These are phyloP conservation scores for Starmerella powellii DNA, from an alignment of 805 yeast genomes.

Conservation along the genomic window DNA sequence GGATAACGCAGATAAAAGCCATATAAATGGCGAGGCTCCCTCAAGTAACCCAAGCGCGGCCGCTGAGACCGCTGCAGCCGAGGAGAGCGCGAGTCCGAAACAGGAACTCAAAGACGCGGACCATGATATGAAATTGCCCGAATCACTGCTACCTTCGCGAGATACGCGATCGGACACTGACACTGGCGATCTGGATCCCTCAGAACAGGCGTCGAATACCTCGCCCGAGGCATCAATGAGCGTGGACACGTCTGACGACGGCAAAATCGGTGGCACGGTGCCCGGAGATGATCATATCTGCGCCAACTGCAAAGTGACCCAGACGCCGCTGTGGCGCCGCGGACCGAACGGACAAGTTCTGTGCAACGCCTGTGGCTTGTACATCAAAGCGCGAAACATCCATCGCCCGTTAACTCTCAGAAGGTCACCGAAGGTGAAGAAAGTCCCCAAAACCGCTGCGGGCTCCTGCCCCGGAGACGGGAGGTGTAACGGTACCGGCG, in stretches of 20 bases:
- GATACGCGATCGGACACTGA: too few species aligned
- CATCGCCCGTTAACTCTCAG: constrained; percentile 57
- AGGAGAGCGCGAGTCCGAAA: too few species aligned
- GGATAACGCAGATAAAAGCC: too few species aligned
- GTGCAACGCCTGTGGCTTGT: constrained; percentile 94
- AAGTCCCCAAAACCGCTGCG: constrained; percentile 14
- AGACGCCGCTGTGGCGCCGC: constrained; percentile 92
- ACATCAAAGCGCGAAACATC: constrained; percentile 45
- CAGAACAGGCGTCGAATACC: too few species aligned
- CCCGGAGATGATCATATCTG: constrained; percentile 36
- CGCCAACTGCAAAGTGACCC: constrained; percentile 80
- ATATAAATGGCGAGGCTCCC: too few species aligned
- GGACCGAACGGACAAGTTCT: constrained; percentile 84
- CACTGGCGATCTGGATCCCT: too few species aligned
- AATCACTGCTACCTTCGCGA: too few species aligned
- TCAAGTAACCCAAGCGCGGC: too few species aligned
- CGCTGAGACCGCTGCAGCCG: too few species aligned
- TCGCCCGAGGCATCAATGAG: too few species aligned
- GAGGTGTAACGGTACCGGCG: constrained; percentile 80
- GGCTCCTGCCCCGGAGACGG: constrained; percentile 70
- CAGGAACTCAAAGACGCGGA: too few species aligned
- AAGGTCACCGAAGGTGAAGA: constrained; percentile 25
- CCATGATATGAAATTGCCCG: too few species aligned
- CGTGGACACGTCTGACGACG: neutral
- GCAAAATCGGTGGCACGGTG: constrained; percentile 3